phyloP scores from a whole-genome alignment of 352 stramenopile genomes.

The Phytopythium chamaehyphon region DNA sequence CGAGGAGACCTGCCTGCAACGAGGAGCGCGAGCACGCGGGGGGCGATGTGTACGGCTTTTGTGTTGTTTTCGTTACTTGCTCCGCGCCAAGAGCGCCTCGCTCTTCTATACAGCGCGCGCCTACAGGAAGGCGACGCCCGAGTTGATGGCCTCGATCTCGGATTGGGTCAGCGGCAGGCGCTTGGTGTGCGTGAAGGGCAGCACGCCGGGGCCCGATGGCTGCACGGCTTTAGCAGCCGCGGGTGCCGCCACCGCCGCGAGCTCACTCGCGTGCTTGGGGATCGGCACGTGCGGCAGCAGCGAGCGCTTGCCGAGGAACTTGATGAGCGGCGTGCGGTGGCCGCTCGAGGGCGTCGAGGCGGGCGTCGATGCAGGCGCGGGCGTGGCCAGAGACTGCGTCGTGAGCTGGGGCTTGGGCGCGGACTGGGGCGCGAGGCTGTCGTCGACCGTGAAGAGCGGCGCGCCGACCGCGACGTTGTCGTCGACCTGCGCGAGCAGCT shows the following conservation, averaged over 20 bases:
- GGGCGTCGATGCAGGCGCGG: slow-evolving; percentile 23
- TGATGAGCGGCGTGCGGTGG: slow-evolving; percentile 57
- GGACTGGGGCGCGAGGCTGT: slow-evolving; percentile 33
- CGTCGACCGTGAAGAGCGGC: slow-evolving; percentile 93
- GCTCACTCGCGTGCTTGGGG: slow-evolving; percentile 16
- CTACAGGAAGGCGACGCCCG: slow-evolving; percentile 69
- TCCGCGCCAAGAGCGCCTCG: background rate
- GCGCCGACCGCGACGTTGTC: slow-evolving; percentile 96
- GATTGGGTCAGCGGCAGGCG: slow-evolving; percentile 56
- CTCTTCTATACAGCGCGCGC: slow-evolving; percentile 1
- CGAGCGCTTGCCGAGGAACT: slow-evolving; percentile 70
- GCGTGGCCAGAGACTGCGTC: slow-evolving; percentile 19
- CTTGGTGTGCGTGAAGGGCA: slow-evolving; percentile 62
- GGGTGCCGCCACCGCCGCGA: slow-evolving; percentile 10
- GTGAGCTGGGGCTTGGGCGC: slow-evolving; percentile 16
- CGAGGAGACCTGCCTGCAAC: too few relatives aligned
- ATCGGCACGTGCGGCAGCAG: slow-evolving; percentile 43
- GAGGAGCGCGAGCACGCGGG: too few relatives aligned
- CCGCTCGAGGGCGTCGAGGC: slow-evolving; percentile 15
- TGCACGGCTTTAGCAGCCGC: slow-evolving; percentile 28
- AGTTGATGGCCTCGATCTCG: slow-evolving; percentile 82
- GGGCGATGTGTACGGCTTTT: slow-evolving; percentile 9
- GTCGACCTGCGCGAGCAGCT: slow-evolving; percentile 93
- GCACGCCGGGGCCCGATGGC: slow-evolving; percentile 54
- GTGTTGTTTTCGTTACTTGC: slow-evolving; percentile 20